These are phyloP conservation scores for Fusarium palustre DNA, from an alignment of 2,329 filamentous ascomycete species.

Conservation along the genomic window DNA sequence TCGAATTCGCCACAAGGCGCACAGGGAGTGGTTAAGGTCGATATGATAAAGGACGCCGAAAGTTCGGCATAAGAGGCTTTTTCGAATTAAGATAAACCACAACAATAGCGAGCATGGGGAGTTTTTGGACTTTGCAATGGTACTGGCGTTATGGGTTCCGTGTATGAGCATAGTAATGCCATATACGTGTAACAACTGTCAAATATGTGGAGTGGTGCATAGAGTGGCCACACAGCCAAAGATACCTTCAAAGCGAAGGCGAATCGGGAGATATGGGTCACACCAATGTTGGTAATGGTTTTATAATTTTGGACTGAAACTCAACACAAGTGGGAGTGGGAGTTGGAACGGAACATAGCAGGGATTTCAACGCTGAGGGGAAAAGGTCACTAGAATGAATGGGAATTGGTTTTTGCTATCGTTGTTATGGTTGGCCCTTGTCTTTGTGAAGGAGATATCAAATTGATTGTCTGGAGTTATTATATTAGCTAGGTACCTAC, in stretches of 20 bases:
- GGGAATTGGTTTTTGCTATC: slow-evolving; percentile 19
- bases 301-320: background rate
- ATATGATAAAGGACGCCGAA: slow-evolving; percentile 5
- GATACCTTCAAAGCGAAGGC: background rate
- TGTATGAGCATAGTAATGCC: slow-evolving; percentile 34
- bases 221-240: background rate
- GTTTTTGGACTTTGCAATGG: slow-evolving; percentile 27
- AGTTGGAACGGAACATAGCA: background rate
- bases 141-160: slow-evolving; percentile 34
- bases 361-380: slow-evolving; percentile 8
- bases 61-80: slow-evolving; percentile 7
- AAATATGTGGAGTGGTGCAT: slow-evolving; percentile 3
- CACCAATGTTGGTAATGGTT: background rate
- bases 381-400: slow-evolving; percentile 40
- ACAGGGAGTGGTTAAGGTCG: slow-evolving; percentile 21
- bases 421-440: background rate
- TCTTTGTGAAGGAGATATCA: background rate
- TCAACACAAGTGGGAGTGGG: background rate
- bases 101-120: slow-evolving; percentile 40
- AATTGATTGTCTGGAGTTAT: background rate
- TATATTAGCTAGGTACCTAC: background rate
- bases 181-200: slow-evolving; percentile 33
- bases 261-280: background rate
- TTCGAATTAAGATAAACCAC: slow-evolving; percentile 33
- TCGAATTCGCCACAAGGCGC: slow-evolving; percentile 28